These are phyloP conservation scores for Pythium brachiatum DNA, from an alignment of 352 stramenopile species.

Conservation along the genomic window DNA sequence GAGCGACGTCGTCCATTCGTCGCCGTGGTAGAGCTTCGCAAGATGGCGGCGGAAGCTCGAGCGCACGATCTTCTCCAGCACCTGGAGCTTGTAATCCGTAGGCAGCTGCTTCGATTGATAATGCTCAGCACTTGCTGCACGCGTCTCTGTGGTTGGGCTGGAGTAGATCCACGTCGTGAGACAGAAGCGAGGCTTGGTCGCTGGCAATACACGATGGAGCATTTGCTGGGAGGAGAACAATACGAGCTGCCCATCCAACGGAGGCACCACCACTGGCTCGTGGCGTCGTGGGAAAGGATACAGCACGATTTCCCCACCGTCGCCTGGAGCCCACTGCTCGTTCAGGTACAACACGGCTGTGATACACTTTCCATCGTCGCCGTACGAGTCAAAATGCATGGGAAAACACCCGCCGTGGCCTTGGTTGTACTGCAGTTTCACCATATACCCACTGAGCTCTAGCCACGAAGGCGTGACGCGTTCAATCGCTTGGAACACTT, in stretches of 20 bases:
- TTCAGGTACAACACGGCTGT: constrained; percentile 87
- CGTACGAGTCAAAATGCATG: constrained; percentile 85
- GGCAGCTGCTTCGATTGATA: background rate
- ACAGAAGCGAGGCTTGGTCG: constrained; percentile 43
- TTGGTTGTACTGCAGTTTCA: constrained; percentile 83
- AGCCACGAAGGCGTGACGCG: constrained; percentile 41
- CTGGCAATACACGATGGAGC: constrained; percentile 70
- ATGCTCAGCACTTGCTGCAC: background rate
- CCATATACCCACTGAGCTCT: constrained; percentile 44
- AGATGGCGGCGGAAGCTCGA: constrained; percentile 67
- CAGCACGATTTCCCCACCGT: constrained; percentile 80
- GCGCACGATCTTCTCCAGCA: constrained; percentile 53
- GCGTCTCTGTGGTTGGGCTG: constrained; percentile 3
- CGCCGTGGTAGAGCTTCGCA: constrained; percentile 46
- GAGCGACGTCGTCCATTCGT: constrained; percentile 60
- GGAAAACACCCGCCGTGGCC: constrained; percentile 80
- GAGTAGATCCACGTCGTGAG: constrained; percentile 78
- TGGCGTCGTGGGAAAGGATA: constrained; percentile 67
- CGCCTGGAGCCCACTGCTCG: constrained; percentile 57
- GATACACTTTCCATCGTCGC: constrained; percentile 78
- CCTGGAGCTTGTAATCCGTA: constrained; percentile 11
- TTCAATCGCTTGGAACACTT: constrained; percentile 45
- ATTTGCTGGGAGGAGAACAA: constrained; percentile 81
- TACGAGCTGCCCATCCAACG: constrained; percentile 64
- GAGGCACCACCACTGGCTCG: constrained; percentile 40